These are phyloP conservation scores for Candida cerambycidarum DNA, from an alignment of 805 yeast species.

Conservation along the genomic window DNA sequence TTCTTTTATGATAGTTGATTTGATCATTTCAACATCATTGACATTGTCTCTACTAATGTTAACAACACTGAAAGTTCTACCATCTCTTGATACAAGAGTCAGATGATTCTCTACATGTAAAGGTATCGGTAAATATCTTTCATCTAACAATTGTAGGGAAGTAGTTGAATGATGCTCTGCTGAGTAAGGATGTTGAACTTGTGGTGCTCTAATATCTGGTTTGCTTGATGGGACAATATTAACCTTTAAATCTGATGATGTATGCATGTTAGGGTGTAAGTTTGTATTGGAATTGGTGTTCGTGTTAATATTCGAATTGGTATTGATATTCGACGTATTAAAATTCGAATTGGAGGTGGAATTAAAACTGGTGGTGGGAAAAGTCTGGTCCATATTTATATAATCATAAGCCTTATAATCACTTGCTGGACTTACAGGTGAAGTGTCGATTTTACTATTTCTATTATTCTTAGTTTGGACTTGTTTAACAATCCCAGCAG, in stretches of 20 bases:
- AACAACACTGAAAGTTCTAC: slow-evolving; percentile 52
- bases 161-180: slow-evolving; percentile 3
- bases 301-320: too few relatives aligned
- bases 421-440: slow-evolving; percentile 17
- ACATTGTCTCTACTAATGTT: slow-evolving; percentile 19
- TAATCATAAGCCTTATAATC: slow-evolving; percentile 11
- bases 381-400: slow-evolving; percentile 13
- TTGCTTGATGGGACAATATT: slow-evolving; percentile 3
- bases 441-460: slow-evolving; percentile 10
- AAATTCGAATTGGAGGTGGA: not conserved
- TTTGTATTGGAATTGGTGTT: too few relatives aligned
- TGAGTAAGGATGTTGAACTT: not conserved
- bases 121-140: slow-evolving; percentile 25
- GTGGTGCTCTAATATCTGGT: slow-evolving; percentile 2
- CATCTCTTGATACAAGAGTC: slow-evolving; percentile 67
- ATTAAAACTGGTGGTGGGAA: slow-evolving; percentile 2
- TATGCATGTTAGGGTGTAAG: too few relatives aligned
- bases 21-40: slow-evolving; percentile 33
- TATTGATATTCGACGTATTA: too few relatives aligned
- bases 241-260: not conserved
- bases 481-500: slow-evolving; percentile 37
- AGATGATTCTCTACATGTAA: slow-evolving; percentile 17
- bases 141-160: slow-evolving; percentile 17
- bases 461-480: slow-evolving; percentile 16
- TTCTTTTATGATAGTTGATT: slow-evolving; percentile 35